Base-by-base conservation (phyloP, 352 stramenopile species). In the Aphanomyces invadans region DNA sequence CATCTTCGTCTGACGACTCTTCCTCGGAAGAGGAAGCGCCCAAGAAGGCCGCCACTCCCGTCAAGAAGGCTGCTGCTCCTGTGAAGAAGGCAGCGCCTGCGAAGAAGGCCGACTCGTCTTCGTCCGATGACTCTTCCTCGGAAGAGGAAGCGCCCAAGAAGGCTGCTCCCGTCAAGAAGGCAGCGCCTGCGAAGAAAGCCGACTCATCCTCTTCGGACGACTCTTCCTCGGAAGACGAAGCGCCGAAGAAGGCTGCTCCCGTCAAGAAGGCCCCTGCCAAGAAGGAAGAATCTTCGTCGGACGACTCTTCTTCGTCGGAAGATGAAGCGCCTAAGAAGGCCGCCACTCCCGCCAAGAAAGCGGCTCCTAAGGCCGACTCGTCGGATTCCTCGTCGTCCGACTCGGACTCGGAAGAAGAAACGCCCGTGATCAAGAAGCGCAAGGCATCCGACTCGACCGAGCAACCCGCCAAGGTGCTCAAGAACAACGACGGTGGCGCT, bases 371-470 rank as follows among this genome's bases (percentile, higher is more conserved):
- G 61, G 70, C 75, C 29, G 62, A 82, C 28, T 75, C 79, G 59
- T 67, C 72, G 42, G 38, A 64, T 63, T 29, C 54, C 45, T 38
- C 68, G 28, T 76, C 67, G 0, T 77, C 70, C 11, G 77, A 88
- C 62, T 84, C 72, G 64, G 76, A 80, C 52, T n/a, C n/a, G n/a
- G n/a, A 88, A 38, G 81, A 90, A 39, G 87, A 95, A 64, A 74
- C 88, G 54, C 76, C 80, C 0, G 74, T 73, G 10, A 75, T 90
- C 66, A 92, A 93, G 77, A 92, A 92, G 76, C 81, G 79, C 62
- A 92, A 95, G 70, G 89, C 79, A 69, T 83, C 89, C 17, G 78
- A 80, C 42, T 76, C 74, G n/a, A 75, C 76, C 31, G 79, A 83
- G 52, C 62, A 71, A 55, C 55, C 72, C 1, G 71, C 73, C 55